Evolutionary conservation across 2,329 filamentous ascomycete genomes (phyloP).

Genomic region (Elsinoe necatrix): DNA sequence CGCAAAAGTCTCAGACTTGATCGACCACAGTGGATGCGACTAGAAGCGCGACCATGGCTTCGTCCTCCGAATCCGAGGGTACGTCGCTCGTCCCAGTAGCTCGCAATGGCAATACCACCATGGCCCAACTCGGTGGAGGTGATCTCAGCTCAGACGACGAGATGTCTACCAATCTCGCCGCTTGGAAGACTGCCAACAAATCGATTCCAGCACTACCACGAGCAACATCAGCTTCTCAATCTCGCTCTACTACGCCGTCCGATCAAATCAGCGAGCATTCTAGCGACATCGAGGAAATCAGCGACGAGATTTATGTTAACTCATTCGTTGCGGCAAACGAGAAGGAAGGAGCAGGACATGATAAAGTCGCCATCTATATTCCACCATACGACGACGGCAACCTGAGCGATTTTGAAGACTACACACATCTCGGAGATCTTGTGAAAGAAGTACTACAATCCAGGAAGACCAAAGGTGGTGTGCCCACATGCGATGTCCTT

Average conservation of each 20-base stretch:
- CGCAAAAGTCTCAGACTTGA: neutral
- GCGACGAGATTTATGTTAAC: neutral
- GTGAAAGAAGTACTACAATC: slow-evolving; percentile 37
- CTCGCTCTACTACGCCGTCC: neutral
- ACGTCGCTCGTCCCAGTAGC: too few species aligned
- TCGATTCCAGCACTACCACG: too few species aligned
- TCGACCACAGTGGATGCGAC: neutral
- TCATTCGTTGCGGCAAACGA: neutral
- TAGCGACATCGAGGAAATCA: neutral
- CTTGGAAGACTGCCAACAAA: neutral
- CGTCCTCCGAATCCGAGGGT: neutral
- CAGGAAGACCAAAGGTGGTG: slow-evolving; percentile 25
- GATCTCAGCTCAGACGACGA: neutral
- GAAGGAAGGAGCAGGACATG: neutral
- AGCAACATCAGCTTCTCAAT: neutral
- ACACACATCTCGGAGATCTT: slow-evolving; percentile 19
- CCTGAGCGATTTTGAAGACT: slow-evolving; percentile 22
- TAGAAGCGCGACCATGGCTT: neutral
- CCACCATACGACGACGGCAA: slow-evolving; percentile 14
- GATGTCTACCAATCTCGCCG: neutral
- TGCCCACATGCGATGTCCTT: slow-evolving; percentile 34
- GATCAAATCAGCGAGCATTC: neutral
- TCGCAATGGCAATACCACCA: neutral
- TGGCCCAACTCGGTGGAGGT: neutral
- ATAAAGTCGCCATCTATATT: slow-evolving; percentile 12